A percentile compares a stretch with the other conserved stretches of the same genome.
Conservation (phyloP, 768 basidiomycete species). For the Tylopilus sp. region DNA sequence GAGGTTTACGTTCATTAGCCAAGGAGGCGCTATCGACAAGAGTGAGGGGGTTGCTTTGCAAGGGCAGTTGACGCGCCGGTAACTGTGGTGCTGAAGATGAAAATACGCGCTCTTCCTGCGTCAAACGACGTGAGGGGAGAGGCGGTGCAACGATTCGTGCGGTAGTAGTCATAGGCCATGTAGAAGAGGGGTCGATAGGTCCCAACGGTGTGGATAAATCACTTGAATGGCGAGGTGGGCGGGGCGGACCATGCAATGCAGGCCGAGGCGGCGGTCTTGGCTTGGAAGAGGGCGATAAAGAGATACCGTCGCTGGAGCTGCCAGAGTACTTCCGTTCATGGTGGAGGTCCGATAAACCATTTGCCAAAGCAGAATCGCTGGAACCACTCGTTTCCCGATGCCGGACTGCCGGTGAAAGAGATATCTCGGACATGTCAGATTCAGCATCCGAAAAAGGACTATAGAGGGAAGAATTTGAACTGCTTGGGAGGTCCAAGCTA, state of each 20-base stretch:
- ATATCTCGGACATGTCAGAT: conserved; percentile 26
- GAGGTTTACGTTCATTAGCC: conserved; percentile 24
- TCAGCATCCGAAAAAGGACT: conserved; percentile 33
- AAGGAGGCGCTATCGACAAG: conserved; percentile 21
- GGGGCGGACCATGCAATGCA: conserved; percentile 13
- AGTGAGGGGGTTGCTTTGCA: background rate
- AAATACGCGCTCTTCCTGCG: conserved; percentile 6
- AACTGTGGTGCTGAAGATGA: conserved; percentile 22
- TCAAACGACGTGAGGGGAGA: conserved; percentile 38
- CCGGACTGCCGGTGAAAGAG: conserved; percentile 4
- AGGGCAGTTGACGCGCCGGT: conserved; percentile 35
- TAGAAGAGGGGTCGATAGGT: background rate
- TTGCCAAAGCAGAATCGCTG: background rate
- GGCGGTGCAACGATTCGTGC: conserved; percentile 31
- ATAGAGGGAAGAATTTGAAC: conserved; percentile 18
- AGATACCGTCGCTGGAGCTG: conserved; percentile 24
- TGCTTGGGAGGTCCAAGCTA: conserved; percentile 15
- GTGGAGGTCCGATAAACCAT: background rate
- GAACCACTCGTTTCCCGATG: conserved; percentile 9
- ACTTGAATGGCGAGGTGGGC: conserved; percentile 18
- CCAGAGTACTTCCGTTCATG: conserved; percentile 14
- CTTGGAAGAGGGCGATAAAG: conserved; percentile 11
- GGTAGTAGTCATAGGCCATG: conserved; percentile 3
- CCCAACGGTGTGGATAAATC: background rate
- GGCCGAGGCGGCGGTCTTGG: conserved; percentile 25